Evolutionary conservation across 441 rosid species (phyloP).

Genomic region (Dalechampia spathulata): DNA sequence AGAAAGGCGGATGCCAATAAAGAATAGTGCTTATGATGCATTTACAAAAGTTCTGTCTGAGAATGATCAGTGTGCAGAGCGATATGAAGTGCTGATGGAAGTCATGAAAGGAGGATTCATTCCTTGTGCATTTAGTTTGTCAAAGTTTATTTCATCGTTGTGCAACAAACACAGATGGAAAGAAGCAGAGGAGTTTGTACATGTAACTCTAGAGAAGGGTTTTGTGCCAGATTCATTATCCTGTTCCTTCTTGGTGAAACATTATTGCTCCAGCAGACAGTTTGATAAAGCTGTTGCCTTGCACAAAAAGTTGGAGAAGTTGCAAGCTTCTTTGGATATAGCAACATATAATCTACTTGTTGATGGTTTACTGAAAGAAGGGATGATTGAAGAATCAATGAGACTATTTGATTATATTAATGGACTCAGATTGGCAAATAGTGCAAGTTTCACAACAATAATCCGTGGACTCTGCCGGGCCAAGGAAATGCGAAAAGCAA

Average conservation of each 20-base stretch:
- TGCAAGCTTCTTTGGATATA: slow-evolving; percentile 39
- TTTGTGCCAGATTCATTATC: slow-evolving; percentile 34
- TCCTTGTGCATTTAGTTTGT: slow-evolving; percentile 34
- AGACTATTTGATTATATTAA: slow-evolving; percentile 47
- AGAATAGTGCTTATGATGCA: slow-evolving; percentile 35
- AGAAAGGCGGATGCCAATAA: slow-evolving; percentile 27
- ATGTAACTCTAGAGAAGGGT: slow-evolving; percentile 40
- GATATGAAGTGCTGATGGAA: slow-evolving; percentile 30
- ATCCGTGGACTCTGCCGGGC: slow-evolving; percentile 42
- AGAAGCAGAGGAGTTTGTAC: slow-evolving; percentile 33
- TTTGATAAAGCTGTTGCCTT: slow-evolving; percentile 47
- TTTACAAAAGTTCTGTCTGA: slow-evolving; percentile 40
- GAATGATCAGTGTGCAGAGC: slow-evolving; percentile 32
- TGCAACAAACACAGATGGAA: slow-evolving; percentile 47
- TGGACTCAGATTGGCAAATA: slow-evolving; percentile 24
- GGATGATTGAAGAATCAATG: slow-evolving; percentile 36
- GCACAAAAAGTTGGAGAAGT: slow-evolving; percentile 38
- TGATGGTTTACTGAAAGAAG: slow-evolving; percentile 30
- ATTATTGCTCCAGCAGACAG: slow-evolving; percentile 42
- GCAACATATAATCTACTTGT: slow-evolving; percentile 45
- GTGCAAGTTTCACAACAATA: slow-evolving; percentile 40
- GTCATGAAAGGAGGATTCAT: slow-evolving; percentile 36
- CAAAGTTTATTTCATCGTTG: slow-evolving; percentile 31
- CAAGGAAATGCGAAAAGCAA: slow-evolving; percentile 55
- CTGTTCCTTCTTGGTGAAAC: slow-evolving; percentile 41